Evolutionary conservation across 306 rosid genomes (phyloP).

Genomic region (Luffa aegyptiaca): DNA sequence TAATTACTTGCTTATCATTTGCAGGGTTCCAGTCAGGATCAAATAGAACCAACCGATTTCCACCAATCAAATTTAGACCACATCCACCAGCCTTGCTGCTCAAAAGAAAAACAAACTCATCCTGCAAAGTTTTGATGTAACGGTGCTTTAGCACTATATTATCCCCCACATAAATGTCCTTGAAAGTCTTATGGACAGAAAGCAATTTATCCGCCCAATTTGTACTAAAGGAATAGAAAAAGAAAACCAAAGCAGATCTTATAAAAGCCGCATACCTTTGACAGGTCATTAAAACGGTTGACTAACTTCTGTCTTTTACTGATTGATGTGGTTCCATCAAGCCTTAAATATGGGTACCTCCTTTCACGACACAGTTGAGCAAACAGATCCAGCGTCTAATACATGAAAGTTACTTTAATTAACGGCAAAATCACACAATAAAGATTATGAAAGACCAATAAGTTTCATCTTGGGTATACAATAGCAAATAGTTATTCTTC

Average conservation of each 20-base stretch:
- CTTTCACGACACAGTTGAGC: conserved; percentile 91
- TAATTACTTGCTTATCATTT: conserved; percentile 84
- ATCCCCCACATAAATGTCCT: neutral
- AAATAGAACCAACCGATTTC: conserved; percentile 85
- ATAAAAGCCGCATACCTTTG: conserved; percentile 38
- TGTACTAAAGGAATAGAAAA: neutral
- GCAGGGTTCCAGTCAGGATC: conserved; percentile 99
- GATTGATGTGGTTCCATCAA: conserved; percentile 85
- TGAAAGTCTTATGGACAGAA: neutral
- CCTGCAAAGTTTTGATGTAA: conserved; percentile 37
- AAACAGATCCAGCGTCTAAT: conserved; percentile 89
- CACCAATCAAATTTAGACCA: conserved; percentile 96
- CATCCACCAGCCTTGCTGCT: conserved; percentile 99
- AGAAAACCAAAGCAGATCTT: conserved; percentile 1
- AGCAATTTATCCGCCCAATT: neutral
- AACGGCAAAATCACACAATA: neutral
- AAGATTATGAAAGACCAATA: neutral
- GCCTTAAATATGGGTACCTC: conserved; percentile 86
- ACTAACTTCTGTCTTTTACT: conserved; percentile 92
- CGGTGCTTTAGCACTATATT: neutral
- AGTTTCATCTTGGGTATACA: neutral
- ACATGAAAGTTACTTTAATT: conserved; percentile 14
- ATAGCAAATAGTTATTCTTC: neutral
- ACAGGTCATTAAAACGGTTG: conserved; percentile 66
- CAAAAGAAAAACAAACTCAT: conserved; percentile 80